Base-by-base conservation (phyloP, 345 rosid genomes). In the Pistacia atlantica region DNA sequence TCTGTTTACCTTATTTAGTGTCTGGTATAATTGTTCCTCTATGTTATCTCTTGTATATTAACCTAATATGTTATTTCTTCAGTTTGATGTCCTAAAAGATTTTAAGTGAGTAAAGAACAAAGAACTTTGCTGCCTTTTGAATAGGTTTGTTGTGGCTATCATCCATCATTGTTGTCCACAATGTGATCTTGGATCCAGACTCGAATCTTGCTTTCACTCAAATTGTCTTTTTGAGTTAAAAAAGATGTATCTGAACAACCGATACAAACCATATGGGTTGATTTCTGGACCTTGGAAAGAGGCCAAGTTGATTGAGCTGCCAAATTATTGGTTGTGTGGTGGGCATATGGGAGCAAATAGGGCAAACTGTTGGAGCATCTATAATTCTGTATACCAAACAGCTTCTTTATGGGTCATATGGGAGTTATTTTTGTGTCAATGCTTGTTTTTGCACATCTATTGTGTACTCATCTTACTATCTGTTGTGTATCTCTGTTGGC, bases 401-500 rank as follows among this genome's bases (percentile, higher is more conserved):
- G 46, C 8, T 67, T 37, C 38, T 65, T 31, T 12, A 16, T 66
- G 42, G 38, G 49, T 56, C 22, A 62, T 51, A 22, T 46, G 25
- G 31, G 42, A 48, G 42, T 61, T 49, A 59, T 10, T 64, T 20
- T 46, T 17, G 17, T 33, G n/a, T 57, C 35, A 31, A 35, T 64
- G 59, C 38, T 71, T 69, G 72, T 12, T 16, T 68, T 72, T 78
- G 42, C 45, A 45, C 77, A 33, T 67, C 69, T 14, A 16, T 73
- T 78, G 22, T n/a, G 46, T 78, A 51, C 48, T 77, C 22, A 58
- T 77, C 74, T 52, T 20, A 51, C 66, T 38, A 61, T 61, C 49
- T 54, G 16, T 46, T 74, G 48, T 62, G 25, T 73, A 56, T 65
- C 76, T 77, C 52, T 66, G 13, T 75, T 64, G 81, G 81, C 90